phyloP scores from a whole-genome alignment of 306 rosid species.

The Coriaria nepalensis region DNA sequence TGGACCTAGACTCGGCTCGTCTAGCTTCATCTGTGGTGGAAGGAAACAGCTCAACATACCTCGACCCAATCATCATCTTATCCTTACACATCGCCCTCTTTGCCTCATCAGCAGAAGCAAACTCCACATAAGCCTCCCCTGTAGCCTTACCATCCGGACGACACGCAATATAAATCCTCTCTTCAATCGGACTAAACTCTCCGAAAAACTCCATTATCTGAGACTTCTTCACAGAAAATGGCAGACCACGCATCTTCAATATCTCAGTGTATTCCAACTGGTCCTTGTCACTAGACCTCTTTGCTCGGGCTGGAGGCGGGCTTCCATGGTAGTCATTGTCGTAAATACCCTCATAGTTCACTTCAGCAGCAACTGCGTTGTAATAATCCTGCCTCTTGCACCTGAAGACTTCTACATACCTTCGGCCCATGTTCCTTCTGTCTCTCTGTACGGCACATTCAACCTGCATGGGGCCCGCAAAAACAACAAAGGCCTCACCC shows the following conservation, averaged over 20 bases:
- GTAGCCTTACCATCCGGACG: constrained; percentile 98
- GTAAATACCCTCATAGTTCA: constrained; percentile 71
- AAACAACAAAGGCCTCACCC: constrained; percentile 93
- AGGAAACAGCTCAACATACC: constrained; percentile 98
- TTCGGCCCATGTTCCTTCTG: constrained; percentile 91
- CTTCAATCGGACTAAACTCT: constrained; percentile 65
- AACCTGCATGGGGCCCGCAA: constrained; percentile 89
- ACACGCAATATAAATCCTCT: constrained; percentile 73
- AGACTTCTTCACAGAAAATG: constrained; percentile 49
- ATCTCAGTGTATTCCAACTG: constrained; percentile 92
- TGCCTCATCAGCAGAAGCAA: constrained; percentile 74
- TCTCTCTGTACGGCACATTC: constrained; percentile 87
- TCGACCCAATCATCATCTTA: constrained; percentile 95
- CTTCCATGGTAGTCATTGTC: constrained; percentile 83
- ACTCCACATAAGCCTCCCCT: constrained; percentile 95
- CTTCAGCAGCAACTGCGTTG: constrained; percentile 79
- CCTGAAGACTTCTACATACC: constrained; percentile 90
- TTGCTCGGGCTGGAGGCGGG: constrained; percentile 79
- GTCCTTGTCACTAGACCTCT: constrained; percentile 82
- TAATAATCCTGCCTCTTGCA: constrained; percentile 96
- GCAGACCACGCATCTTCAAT: constrained; percentile 96
- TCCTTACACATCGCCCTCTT: constrained; percentile 88
- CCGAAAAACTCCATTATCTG: constrained; percentile 66
- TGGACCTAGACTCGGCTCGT: constrained; percentile 89
- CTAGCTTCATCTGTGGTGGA: constrained; percentile 95